A percentile compares a stretch with the other conserved stretches of the same genome.
These are phyloP conservation scores for Aspergillus homomorphus DNA, from an alignment of 495 filamentous ascomycete genomes.

Conservation along the genomic window DNA sequence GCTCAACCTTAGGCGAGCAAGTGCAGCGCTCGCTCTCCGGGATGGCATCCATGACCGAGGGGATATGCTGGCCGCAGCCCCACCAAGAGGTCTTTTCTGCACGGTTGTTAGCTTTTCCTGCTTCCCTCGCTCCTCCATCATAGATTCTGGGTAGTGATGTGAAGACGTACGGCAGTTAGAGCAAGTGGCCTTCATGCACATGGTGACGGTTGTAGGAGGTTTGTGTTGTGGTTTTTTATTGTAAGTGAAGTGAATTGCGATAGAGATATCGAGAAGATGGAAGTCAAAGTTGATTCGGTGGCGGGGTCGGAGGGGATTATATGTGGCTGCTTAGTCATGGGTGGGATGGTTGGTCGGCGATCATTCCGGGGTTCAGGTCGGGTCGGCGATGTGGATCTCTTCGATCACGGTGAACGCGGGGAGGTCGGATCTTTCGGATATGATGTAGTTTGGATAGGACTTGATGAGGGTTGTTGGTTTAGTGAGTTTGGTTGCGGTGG, in stretches of 20 bases:
- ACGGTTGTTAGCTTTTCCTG: conserved; percentile 1
- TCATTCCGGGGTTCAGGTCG: background rate
- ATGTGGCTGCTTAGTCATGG: conserved; percentile 7
- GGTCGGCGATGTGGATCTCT: too few species aligned
- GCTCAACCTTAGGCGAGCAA: conserved; percentile 59
- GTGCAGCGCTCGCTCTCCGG: conserved; percentile 59
- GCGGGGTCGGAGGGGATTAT: background rate
- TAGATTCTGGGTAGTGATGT: background rate
- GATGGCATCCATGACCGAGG: conserved; percentile 61
- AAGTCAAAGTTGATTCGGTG: background rate
- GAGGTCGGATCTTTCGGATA: too few species aligned
- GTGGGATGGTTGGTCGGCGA: background rate
- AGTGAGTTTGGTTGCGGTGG: too few species aligned
- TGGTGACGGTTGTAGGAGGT: conserved; percentile 17
- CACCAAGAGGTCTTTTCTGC: conserved; percentile 66
- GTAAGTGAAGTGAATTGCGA: background rate
- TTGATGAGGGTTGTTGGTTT: too few species aligned
- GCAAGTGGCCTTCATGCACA: conserved; percentile 52
- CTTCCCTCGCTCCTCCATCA: background rate
- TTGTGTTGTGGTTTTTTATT: background rate
- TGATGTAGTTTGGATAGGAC: too few species aligned
- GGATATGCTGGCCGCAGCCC: conserved; percentile 69
- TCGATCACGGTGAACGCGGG: too few species aligned
- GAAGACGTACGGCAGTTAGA: conserved; percentile 44
- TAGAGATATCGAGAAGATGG: background rate